Evolutionary conservation across 495 filamentous ascomycete species (phyloP), one percentile per base, ranked within the genome.

Genomic region (Penicillium malachiteum): DNA sequence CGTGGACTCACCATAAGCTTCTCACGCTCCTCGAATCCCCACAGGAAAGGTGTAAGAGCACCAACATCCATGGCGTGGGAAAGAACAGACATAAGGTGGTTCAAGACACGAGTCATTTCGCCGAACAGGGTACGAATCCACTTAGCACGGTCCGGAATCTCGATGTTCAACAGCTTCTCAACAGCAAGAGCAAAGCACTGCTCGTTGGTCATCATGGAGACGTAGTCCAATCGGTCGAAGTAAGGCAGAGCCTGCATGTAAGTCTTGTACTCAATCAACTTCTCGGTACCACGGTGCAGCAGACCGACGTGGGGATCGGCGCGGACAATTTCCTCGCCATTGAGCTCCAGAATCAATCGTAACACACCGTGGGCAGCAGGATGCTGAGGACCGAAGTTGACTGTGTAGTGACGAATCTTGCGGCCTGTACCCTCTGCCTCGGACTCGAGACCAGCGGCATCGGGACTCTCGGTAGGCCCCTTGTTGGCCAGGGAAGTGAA

Each of bases 151-250:
- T 91, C 88, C 30, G 95, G 95, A 62, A 99, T 90, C 68, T 99
- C 95, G 62, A 99, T 81, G 76, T 99, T 99, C 65, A 99, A 75
- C 48, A 99, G 81, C 84, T 97, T 99, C 81, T 99, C 95, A 50
- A 97, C 92, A 35, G 90, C 95, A 50, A 99, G 79, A 11, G 91
- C 84, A 71, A 87, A 99, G 65, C 93, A 97, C 76, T 99, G 95
- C 81, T 99, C 95, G 74, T 97, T 97, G 58, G 94, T 97, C 94
- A 97, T 98, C 95, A 99, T 99, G 70, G 91, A 96, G 53, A 97
- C 93, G 72, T 99, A 99, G 72, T 99, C 95, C 71, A 99, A 78
- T 57, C 95, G 89, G 78, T 99, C 95, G 69, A 99, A 99, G 78
- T 99, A 99, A 33, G 95, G 95, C 68, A 99, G 78, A 51, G 95